A percentile compares a stretch with the other conserved stretches of the same genome.
These are phyloP conservation scores for Trichoderma aggressivum DNA, from an alignment of 2,329 filamentous ascomycete species.

Conservation along the genomic window DNA sequence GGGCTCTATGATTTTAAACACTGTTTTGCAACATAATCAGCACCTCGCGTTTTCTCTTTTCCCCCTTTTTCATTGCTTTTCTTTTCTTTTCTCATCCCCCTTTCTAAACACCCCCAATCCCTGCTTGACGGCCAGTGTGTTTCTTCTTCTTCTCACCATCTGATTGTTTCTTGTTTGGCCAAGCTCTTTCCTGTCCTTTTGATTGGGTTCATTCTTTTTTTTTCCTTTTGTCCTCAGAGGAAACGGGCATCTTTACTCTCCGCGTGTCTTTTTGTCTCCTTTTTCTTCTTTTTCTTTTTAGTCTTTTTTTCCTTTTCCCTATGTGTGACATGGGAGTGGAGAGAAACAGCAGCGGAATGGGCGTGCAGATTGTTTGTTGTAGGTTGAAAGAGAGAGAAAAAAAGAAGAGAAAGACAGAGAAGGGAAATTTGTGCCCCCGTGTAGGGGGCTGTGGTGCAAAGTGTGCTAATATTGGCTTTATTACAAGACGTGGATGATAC, in stretches of 20 bases:
- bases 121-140: background rate
- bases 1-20: slow-evolving; percentile 17
- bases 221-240: slow-evolving; percentile 20
- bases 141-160: background rate
- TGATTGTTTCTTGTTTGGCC: slow-evolving; percentile 5
- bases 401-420: background rate
- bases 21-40: slow-evolving; percentile 20
- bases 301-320: slow-evolving; percentile 5
- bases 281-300: slow-evolving; percentile 17
- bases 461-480: slow-evolving; percentile 27
- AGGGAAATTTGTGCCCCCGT: background rate
- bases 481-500: slow-evolving; percentile 41
- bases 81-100: background rate
- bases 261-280: background rate
- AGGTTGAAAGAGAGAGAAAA: background rate
- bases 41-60: slow-evolving; percentile 11
- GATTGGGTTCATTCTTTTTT: slow-evolving; percentile 20
- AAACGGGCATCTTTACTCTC: slow-evolving; percentile 1
- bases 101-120: background rate
- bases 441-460: slow-evolving; percentile 14
- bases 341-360: slow-evolving; percentile 13
- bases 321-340: slow-evolving; percentile 3
- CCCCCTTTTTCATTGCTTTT: background rate
- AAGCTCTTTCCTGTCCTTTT: slow-evolving; percentile 8
- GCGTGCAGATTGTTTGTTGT: slow-evolving; percentile 1